Base-by-base conservation (phyloP, 2,329 filamentous ascomycete species). In the Ascochyta pisi region DNA sequence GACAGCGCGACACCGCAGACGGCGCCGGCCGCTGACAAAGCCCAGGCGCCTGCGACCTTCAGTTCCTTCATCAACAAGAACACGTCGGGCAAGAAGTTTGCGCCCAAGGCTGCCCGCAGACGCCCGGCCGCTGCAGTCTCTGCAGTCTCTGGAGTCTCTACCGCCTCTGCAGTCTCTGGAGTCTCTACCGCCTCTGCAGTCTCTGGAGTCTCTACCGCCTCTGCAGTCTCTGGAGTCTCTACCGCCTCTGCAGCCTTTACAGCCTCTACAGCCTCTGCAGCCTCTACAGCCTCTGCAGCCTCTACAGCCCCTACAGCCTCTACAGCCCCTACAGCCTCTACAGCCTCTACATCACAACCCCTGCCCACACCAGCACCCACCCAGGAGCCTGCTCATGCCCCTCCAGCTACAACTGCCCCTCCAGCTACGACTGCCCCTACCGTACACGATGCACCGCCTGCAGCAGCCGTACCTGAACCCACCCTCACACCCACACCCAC, bases 1-100 rank as follows among this genome's bases (percentile, higher is more conserved):
- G 67, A 64, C 8, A 62, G 44, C 43, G 23, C 34, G 9, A 27
- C 39, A 3, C 51, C 29, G 38, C 38, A 24, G 39, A 34, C 45
- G 16, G 33, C 43, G 22, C 38, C 24, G 29, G 55, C 43, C 42
- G 58, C 16, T 46, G 66, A 69, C 45, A 70, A 68, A 46, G 45
- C 65, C 8, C 61, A 57, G 40, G 54, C 62, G 7, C 60, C 66
- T 6, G 54, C 54, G 19, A 64, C 63, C 5, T 68, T 67, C 37
- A 69, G 62, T 53, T 66, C 68, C 37, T 73, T 70, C 56, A 69
- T 73, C 54, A 72, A 72, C 53, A 73, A 74, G 73, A 76, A 78
- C 58, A 76, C 76, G 53, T 76, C 77, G 16, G 77, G 77, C 67
- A 81, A 79, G 64, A 80, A 79, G 64, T 77, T 81, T 55, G 79